Base-by-base conservation (phyloP, 1,284 basidiomycete species). In the Cronartium quercuum region DNA sequence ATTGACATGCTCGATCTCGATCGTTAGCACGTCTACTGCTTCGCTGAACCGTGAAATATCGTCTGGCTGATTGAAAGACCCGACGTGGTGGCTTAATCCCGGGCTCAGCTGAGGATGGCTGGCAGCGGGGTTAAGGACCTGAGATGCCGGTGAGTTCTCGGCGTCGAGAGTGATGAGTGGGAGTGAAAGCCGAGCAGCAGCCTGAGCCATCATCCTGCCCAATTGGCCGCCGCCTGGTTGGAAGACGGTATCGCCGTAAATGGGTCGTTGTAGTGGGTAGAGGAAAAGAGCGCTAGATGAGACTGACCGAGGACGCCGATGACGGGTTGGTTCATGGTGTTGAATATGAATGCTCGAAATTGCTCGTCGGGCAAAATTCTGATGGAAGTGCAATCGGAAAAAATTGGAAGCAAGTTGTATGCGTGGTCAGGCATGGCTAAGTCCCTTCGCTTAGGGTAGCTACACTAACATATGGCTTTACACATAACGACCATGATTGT, bases 1-100 rank as follows among this genome's bases (percentile, higher is more conserved):
- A 79, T 96, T 88, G 74, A 99, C 94, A 80, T 99, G 95, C 83
- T 99, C 95, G 64, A 98, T 98, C 84, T 99, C 95, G 68, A 96
- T 89, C 0, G 96, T 98, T 70, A 98, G 84, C 51, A 98, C 84
- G 80, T 98, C 92, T 47, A 92, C 93, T 81, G 89, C 88, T 24
- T 82, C 78, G 0, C 93, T 92, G 21, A 99, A 87, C 78, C 90
- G 86, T 61, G 85, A 85, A 79, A 99, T 97, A 82, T 91, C 90
- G 29, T 83, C 83, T 2, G 90, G 86, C 80, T 94, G 90, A 42
- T 90, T 85, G 83, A 98, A 98, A 9, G 91, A 89, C 65, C 95
- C 95, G 80, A 97, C 90, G 80, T 94, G 85, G 81, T 98, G 96
- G 12, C 80, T 79, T 21, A 80, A 76, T 4, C 77, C 75, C 1